These are phyloP conservation scores for Begonia peltatifolia DNA, from an alignment of 306 rosid genomes.

Conservation along the genomic window DNA sequence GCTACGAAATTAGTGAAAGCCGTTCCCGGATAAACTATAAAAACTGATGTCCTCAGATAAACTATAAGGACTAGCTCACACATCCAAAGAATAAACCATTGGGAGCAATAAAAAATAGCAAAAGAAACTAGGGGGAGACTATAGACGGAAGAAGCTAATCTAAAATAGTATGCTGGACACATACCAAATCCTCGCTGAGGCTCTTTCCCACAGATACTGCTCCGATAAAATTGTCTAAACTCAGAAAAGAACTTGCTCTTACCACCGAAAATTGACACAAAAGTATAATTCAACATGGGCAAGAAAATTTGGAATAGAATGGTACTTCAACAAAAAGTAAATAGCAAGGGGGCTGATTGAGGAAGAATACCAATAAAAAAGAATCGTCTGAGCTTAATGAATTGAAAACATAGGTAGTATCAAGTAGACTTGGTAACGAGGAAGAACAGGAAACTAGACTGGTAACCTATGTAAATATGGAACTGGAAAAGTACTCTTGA, in stretches of 20 bases:
- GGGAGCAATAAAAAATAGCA: neutral
- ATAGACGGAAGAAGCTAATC: no score
- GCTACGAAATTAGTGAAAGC: neutral
- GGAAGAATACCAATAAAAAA: neutral
- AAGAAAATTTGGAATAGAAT: no score
- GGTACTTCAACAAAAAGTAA: no score
- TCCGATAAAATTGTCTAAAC: no score
- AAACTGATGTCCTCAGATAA: neutral
- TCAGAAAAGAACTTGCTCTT: no score
- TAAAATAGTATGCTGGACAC: no score
- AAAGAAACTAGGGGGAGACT: no score
- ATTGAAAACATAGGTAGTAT: constrained; percentile 5
- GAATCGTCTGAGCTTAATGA: constrained; percentile 4
- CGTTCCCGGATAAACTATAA: neutral
- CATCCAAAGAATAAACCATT: neutral
- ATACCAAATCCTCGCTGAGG: no score
- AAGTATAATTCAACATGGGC: no score
- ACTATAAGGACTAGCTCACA: neutral
- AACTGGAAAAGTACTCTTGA: constrained; percentile 27
- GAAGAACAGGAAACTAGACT: constrained; percentile 14
- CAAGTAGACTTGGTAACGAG: constrained; percentile 4
- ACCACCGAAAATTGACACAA: no score
- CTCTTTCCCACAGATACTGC: no score
- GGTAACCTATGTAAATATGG: constrained; percentile 16
- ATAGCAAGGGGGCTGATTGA: no score